A percentile compares a stretch with the other conserved stretches of the same genome.
Evolutionary conservation across 257 asterid species (phyloP).

Genomic region (Anisodus tanguticus): DNA sequence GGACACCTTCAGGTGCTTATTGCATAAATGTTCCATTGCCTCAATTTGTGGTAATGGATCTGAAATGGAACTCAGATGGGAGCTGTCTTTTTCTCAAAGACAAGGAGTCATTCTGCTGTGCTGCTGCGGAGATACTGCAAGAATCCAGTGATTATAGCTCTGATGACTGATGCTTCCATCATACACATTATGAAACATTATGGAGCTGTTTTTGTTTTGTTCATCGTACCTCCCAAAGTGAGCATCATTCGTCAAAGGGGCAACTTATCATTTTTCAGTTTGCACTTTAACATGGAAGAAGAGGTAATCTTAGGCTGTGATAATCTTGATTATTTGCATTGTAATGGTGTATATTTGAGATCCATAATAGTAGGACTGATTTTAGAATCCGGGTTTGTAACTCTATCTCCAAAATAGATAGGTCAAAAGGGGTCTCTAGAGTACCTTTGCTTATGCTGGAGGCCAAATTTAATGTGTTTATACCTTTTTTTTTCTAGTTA

Average conservation of each 20-base stretch:
- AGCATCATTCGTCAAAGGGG: background rate
- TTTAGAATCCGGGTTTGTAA: background rate
- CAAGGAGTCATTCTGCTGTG: constrained; percentile 92
- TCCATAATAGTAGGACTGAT: background rate
- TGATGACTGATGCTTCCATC: constrained; percentile 55
- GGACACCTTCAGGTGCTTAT: constrained; percentile 96
- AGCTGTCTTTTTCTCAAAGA: constrained; percentile 86
- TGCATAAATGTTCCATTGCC: constrained; percentile 84
- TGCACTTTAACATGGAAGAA: constrained; percentile 20
- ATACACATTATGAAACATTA: background rate
- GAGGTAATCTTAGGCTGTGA: constrained; percentile 13
- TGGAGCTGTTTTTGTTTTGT: background rate
- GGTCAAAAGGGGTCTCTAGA: constrained; percentile 5
- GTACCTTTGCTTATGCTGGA: constrained; percentile 7
- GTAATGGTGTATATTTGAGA: constrained; percentile 9
- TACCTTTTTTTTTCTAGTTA: background rate
- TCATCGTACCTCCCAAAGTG: constrained; percentile 25
- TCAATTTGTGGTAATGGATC: constrained; percentile 63
- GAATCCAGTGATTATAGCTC: constrained; percentile 92
- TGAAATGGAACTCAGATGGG: constrained; percentile 88
- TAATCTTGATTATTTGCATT: background rate
- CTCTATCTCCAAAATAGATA: background rate
- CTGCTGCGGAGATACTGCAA: constrained; percentile 75
- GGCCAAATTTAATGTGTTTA: constrained; percentile 10
- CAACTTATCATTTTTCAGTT: constrained; percentile 13